Evolutionary conservation across 768 basidiomycete genomes (phyloP), one percentile per base, ranked within the genome.

Genomic region (Polyporus arcularius): DNA sequence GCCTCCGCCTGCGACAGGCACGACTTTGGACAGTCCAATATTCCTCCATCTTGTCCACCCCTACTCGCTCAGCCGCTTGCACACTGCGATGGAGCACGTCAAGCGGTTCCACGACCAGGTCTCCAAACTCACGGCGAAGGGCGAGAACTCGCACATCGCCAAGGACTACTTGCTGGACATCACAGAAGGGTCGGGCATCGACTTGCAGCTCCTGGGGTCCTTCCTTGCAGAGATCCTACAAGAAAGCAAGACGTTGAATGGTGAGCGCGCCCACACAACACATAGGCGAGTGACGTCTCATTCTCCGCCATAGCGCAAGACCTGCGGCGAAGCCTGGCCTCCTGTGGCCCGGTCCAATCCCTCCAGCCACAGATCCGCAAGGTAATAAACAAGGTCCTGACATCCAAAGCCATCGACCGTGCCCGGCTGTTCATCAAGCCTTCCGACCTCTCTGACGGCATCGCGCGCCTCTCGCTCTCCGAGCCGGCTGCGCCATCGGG

Each of bases 341-440:
- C 76, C n/a, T 89, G 87, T 66, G 78, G 79, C 41, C 87, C 88
- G 0, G 77, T 79, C 15, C 73, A 76, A 3, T 65, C 77, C 4
- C 81, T 87, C 71, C 67, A 76, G 49, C 67, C 72, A 2, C 66
- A 75, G 47, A 68, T 89, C 35, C 76, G 71, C 56, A 79, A 75
- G 60, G 69, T 79, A 43, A 72, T 86, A 28, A 72, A 75, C 40
- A 79, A 76, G 45, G 72, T 93, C 30, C 75, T 77, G 3, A 70
- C 75, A 21, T 79, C 85, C 0, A 61, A 78, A 0, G 74, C 83
- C n/a, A 71, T 92, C 41, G 80, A 87, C 73, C 89, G 87, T 66
- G 75, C 89, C 0, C 80, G 78, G 9, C 75, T 92, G 39, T 92
- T 92, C 68, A 81, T 93, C 69, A 90, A 88, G 68, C 80, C 89